Base-by-base conservation (phyloP, 208 protist genomes). In the Herpetomonas tarakana region DNA sequence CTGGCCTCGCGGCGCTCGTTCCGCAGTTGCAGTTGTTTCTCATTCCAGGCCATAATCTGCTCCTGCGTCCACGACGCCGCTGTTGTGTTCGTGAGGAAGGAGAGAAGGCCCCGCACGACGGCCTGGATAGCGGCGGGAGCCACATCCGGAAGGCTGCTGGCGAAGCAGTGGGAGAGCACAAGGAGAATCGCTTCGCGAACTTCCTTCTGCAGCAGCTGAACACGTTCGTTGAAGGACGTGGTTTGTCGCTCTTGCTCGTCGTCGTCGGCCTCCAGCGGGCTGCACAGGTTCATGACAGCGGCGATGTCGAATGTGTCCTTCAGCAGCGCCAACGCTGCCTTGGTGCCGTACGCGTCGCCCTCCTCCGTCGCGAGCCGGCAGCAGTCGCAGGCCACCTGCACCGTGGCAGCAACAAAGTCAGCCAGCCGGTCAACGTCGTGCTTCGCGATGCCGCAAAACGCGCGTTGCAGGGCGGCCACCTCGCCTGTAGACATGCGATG, bases 241-340 rank as follows among this genome's bases (percentile, higher is more conserved):
- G 84, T 89, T 46, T 80, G 59, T 2, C 83, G 68, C 63, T 93
- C 81, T 25, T 80, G 65, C 24, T 88, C 84, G 26, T 88, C 86
- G 59, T 88, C 74, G 18, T 60, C 45, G 2, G 71, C 70, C 56
- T 83, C 65, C 26, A 84, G 81, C 12, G 78, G 75, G 1, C 73
- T 70, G 60, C 67, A 82, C 25, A 76, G 79, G 70, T 89, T 91
- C 19, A 93, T 65, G 38, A 71, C 66, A 7, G 79, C 73, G 19
- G 74, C 69, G 7, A 92, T 25, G 46, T 81, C 74, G 19, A 90
- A 70, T 26, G 74, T 78, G 52, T 90, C 77, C 14, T 73, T 60
- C 38, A 93, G 70, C 25, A 96, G 67, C 0, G 52, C 39, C 18
- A 92, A 39, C 11, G 79, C 66, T 2, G 79, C 86, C 3, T 64